Percentiles rank a stretch among this genome's conserved stretches.
Conservation (phyloP, 2,329 filamentous ascomycete genomes). For the Colletotrichum tanaceti region DNA sequence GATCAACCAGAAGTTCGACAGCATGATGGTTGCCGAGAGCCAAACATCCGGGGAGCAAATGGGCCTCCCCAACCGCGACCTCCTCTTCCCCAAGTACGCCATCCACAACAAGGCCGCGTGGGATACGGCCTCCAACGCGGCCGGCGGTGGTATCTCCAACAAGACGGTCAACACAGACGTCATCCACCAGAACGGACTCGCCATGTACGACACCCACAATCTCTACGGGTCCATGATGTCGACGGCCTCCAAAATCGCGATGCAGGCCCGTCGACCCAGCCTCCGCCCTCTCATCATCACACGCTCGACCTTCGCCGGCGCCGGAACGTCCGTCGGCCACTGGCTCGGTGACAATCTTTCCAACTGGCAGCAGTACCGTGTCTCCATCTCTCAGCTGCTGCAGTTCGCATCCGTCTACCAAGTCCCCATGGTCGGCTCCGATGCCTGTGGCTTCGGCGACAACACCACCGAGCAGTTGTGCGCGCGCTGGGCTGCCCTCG, state of each 20-base stretch:
- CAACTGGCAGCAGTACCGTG: constrained; percentile 66
- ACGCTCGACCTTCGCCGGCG: constrained; percentile 79
- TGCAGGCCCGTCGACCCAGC: constrained; percentile 72
- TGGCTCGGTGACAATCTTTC: constrained; percentile 71
- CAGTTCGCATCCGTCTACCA: constrained; percentile 68
- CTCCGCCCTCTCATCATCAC: constrained; percentile 79
- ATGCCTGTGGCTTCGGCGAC: constrained; percentile 81
- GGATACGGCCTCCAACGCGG: constrained; percentile 44
- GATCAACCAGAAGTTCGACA: constrained; percentile 23
- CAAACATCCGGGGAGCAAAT: constrained; percentile 54
- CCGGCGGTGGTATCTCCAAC: constrained; percentile 61
- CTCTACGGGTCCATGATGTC: constrained; percentile 83
- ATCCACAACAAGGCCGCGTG: constrained; percentile 72
- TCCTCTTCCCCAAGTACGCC: constrained; percentile 72
- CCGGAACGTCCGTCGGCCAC: constrained; percentile 72
- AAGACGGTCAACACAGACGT: constrained; percentile 75
- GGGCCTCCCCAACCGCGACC: constrained; percentile 71
- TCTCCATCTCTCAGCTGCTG: constrained; percentile 38
- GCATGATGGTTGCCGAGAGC: constrained; percentile 40
- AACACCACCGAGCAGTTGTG: constrained; percentile 73
- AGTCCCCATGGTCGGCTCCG: constrained; percentile 75
- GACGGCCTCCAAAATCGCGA: constrained; percentile 70
- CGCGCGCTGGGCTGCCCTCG: constrained; percentile 75
- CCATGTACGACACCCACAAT: constrained; percentile 82
- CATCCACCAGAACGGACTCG: constrained; percentile 73